phyloP scores from a whole-genome alignment of 805 yeast genomes.

The Lipomyces kockii region DNA sequence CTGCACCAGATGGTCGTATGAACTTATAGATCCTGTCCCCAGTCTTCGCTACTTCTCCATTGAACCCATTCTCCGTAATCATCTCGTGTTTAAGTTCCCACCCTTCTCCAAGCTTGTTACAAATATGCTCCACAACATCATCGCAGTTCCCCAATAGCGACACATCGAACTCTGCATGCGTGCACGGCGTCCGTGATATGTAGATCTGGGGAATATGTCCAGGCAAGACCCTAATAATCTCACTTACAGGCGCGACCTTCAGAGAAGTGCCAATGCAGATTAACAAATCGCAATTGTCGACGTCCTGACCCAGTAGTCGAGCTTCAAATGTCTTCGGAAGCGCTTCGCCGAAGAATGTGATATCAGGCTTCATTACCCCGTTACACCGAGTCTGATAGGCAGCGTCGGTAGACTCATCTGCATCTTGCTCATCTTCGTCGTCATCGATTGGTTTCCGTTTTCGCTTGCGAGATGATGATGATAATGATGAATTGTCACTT shows the following conservation, averaged over 20 bases:
- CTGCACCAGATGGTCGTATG: background rate
- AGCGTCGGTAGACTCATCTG: constrained; percentile 37
- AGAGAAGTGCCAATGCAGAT: constrained; percentile 89
- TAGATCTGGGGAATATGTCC: constrained; percentile 80
- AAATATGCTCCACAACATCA: constrained; percentile 70
- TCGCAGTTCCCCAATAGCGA: constrained; percentile 78
- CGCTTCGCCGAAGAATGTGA: constrained; percentile 88
- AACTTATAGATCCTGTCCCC: constrained; percentile 26
- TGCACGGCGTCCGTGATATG: constrained; percentile 75
- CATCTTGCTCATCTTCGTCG: constrained; percentile 43
- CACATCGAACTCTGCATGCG: constrained; percentile 79
- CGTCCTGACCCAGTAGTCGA: constrained; percentile 58
- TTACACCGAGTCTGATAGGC: constrained; percentile 42
- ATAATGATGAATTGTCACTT: background rate
- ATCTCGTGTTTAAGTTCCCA: constrained; percentile 48
- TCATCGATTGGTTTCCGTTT: constrained; percentile 43
- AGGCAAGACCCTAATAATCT: constrained; percentile 75
- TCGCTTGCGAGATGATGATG: constrained; percentile 45
- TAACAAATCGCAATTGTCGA: constrained; percentile 71
- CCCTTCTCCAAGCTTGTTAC: constrained; percentile 62
- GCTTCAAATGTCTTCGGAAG: constrained; percentile 73
- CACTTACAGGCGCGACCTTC: constrained; percentile 90
- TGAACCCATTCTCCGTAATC: constrained; percentile 25
- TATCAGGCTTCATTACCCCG: constrained; percentile 92
- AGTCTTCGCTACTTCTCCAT: constrained; percentile 17